These are phyloP conservation scores for Tulasnella sp. DNA, from an alignment of 768 basidiomycete species.

Conservation along the genomic window DNA sequence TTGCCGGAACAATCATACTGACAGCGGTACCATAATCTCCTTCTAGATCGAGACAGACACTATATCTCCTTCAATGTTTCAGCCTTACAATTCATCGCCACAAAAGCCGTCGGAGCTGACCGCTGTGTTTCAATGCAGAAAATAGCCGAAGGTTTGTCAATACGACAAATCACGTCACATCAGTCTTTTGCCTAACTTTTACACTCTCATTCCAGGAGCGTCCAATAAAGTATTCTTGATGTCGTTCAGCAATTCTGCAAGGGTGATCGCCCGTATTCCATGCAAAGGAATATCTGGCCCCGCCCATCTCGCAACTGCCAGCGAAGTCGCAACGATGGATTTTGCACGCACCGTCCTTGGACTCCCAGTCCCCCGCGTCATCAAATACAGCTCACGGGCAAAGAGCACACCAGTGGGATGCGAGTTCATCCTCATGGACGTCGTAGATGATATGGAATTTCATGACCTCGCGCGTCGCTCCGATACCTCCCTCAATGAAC, in stretches of 20 bases:
- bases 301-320: slow-evolving; percentile 33
- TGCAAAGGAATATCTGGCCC: slow-evolving; percentile 29
- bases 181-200: background rate
- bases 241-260: slow-evolving; percentile 29
- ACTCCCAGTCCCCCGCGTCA: slow-evolving; percentile 35
- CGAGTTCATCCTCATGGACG: slow-evolving; percentile 41
- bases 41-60: background rate
- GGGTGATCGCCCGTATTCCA: slow-evolving; percentile 36
- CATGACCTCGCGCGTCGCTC: too few relatives aligned
- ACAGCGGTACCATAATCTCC: background rate
- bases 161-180: too few relatives aligned
- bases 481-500: too few relatives aligned
- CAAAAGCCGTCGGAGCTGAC: background rate
- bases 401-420: slow-evolving; percentile 29
- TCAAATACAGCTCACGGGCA: slow-evolving; percentile 30
- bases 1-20: background rate
- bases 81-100: background rate
- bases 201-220: slow-evolving; percentile 24
- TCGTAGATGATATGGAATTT: slow-evolving; percentile 15
- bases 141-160: background rate
- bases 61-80: background rate
- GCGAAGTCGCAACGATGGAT: slow-evolving; percentile 39
- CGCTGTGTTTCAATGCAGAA: background rate
- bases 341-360: slow-evolving; percentile 32
- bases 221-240: slow-evolving; percentile 35